These are phyloP conservation scores for Exophiala alcalophila DNA, from an alignment of 2,329 filamentous ascomycete species.

Conservation along the genomic window DNA sequence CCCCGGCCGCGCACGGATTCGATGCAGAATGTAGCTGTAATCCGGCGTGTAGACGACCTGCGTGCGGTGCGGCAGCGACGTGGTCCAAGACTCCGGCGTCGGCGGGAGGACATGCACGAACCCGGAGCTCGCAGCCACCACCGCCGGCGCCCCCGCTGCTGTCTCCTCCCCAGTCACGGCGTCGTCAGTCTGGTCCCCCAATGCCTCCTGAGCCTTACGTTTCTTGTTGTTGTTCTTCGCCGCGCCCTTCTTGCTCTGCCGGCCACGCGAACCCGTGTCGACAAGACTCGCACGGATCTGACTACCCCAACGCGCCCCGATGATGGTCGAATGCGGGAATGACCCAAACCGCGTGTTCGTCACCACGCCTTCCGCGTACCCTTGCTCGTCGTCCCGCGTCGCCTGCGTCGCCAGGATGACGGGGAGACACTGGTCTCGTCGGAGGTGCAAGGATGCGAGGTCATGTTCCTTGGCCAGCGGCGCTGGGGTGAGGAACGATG, in stretches of 20 bases:
- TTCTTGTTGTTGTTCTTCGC: conserved; percentile 52
- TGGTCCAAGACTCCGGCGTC: conserved; percentile 51
- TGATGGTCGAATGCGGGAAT: conserved; percentile 74
- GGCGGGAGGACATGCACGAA: conserved; percentile 50
- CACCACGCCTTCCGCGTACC: conserved; percentile 72
- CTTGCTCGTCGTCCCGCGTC: conserved; percentile 59
- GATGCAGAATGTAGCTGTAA: conserved; percentile 52
- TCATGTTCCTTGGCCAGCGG: conserved; percentile 59
- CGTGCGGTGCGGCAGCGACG: conserved; percentile 50
- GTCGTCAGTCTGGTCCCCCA: conserved; percentile 32
- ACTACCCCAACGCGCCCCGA: conserved; percentile 82
- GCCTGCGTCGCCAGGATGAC: conserved; percentile 61
- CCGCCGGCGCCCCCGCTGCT: conserved; percentile 33
- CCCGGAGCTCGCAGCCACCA: conserved; percentile 45
- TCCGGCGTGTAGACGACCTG: conserved; percentile 55
- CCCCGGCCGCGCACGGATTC: conserved; percentile 47
- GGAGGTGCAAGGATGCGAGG: conserved; percentile 82
- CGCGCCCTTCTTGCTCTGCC: conserved; percentile 58
- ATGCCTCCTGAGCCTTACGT: conserved; percentile 46
- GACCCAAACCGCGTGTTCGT: conserved; percentile 94
- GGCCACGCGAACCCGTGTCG: conserved; percentile 85
- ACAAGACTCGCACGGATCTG: conserved; percentile 87
- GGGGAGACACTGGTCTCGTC: conserved; percentile 79
- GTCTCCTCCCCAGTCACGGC: conserved; percentile 24
- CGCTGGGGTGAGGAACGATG: conserved; percentile 76